Conservation (phyloP, 495 filamentous ascomycete species). For the Penicillium silybi region DNA sequence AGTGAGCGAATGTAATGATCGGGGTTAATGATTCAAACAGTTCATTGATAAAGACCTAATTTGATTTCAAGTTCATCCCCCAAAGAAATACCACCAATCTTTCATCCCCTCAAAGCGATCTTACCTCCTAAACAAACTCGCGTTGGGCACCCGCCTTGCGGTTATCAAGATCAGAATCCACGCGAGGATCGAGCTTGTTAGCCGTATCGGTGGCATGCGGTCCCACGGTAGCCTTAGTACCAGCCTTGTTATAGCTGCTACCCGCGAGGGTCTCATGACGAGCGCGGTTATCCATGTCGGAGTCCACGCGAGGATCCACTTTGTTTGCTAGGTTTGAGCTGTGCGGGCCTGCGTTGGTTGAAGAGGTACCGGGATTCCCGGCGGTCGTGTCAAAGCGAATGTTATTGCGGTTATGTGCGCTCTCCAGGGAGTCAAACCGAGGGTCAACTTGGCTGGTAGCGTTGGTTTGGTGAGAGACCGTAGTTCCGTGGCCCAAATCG, state of each 20-base stretch:
- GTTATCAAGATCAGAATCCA: slow-evolving; percentile 27
- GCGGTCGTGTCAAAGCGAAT: neutral
- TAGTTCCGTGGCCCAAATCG: neutral
- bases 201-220: slow-evolving; percentile 34
- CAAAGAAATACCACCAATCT: neutral
- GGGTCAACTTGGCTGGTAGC: neutral
- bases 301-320: slow-evolving; percentile 48
- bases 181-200: slow-evolving; percentile 44
- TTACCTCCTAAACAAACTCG: neutral
- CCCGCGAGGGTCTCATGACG: slow-evolving; percentile 21
- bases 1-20: too few relatives aligned
- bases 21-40: too few relatives aligned
- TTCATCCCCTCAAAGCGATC: neutral
- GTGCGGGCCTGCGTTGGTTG: slow-evolving; percentile 28
- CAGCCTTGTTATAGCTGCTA: slow-evolving; percentile 32
- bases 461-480: neutral
- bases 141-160: slow-evolving; percentile 1
- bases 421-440: neutral
- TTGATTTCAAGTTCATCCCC: neutral
- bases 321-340: slow-evolving; percentile 39
- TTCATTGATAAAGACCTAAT: neutral
- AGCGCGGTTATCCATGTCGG: slow-evolving; percentile 37
- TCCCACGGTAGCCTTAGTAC: slow-evolving; percentile 19
- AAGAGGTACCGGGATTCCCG: neutral
- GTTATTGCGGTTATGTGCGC: neutral